phyloP scores from a whole-genome alignment of 2,329 filamentous ascomycete species.

The Penicillium occitanis region DNA sequence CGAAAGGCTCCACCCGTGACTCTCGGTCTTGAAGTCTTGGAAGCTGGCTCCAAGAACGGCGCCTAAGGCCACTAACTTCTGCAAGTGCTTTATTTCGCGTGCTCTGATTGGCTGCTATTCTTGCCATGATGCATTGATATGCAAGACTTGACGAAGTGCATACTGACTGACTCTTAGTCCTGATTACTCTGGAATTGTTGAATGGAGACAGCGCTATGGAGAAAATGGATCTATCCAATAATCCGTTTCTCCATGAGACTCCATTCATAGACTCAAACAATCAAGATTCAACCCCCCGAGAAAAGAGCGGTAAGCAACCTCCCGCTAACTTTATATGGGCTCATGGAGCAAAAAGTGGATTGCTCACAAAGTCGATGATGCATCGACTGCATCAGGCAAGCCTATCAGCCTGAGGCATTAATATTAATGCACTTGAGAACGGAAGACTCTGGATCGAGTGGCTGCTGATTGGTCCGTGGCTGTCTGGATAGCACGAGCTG shows the following conservation, averaged over 20 bases:
- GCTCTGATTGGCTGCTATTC: background rate
- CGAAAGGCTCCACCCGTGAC: background rate
- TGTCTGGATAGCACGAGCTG: background rate
- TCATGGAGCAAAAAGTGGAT: background rate
- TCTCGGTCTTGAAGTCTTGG: background rate
- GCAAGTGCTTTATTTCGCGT: background rate
- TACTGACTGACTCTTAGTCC: background rate
- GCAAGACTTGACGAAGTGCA: constrained; percentile 1
- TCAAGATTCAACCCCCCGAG: background rate
- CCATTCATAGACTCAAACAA: background rate
- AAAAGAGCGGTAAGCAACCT: constrained; percentile 5
- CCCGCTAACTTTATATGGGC: background rate
- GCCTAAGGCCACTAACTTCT: constrained; percentile 1
- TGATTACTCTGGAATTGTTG: background rate
- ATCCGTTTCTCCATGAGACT: background rate
- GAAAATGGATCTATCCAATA: constrained; percentile 7
- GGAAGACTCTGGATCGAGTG: background rate
- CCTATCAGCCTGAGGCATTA: constrained; percentile 12
- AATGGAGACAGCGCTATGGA: background rate
- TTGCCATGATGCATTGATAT: constrained; percentile 4
- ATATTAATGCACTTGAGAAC: constrained; percentile 7
- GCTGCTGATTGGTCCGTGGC: background rate
- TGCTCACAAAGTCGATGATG: constrained; percentile 9
- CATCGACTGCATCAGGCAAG: constrained; percentile 3
- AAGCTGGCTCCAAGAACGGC: constrained; percentile 1